Evolutionary conservation across 2,329 filamentous ascomycete genomes (phyloP), one percentile per base, ranked within the genome.

Genomic region (Fusarium torulosum): DNA sequence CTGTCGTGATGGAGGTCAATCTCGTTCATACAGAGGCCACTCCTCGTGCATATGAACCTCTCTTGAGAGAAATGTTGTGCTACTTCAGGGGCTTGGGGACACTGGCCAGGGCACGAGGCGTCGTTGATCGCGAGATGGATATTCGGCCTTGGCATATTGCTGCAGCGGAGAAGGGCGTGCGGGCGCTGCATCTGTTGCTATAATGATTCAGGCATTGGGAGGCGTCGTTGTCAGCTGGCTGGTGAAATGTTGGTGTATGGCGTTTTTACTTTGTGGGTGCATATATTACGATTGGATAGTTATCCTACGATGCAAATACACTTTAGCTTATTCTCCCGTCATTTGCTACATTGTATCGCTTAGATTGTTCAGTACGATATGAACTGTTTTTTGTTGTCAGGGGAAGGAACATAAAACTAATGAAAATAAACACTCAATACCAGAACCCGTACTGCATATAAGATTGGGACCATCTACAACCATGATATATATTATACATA

Each of bases 71-170:
- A 75, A 88, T 93, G 75, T 75, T 96, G 58, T 84, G 81, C 29
- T 87, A 90, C 75, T 95, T 90, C 74, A 80, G 91, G 42, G 88
- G 86, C 0, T 75, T 96, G 64, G 89, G 88, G 0, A 87, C 91
- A 19, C 75, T 96, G 70, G 91, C 91, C 3, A 84, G 88, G 66
- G 86, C 89, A 21, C 86, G 90, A 62, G 91, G 88, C 1, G 80
- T 90, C 72, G 81, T 88, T 73, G 84, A 88, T 72, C 78, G 83
- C 62, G 81, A 88, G 53, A 83, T 80, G 47, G 88, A 89, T 73
- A 83, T 88, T n/a, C 80, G 91, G 71, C 92, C 92, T 19, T 93
- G 92, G 90, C 92, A 95, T 81, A 81, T 95, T 61, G 90, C 88
- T 14, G 90, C 87, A 19, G 91, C 89, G 4, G 85, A 91, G 77